Conservation (phyloP, 2,329 filamentous ascomycete genomes). For the Remersonia thermophila region DNA sequence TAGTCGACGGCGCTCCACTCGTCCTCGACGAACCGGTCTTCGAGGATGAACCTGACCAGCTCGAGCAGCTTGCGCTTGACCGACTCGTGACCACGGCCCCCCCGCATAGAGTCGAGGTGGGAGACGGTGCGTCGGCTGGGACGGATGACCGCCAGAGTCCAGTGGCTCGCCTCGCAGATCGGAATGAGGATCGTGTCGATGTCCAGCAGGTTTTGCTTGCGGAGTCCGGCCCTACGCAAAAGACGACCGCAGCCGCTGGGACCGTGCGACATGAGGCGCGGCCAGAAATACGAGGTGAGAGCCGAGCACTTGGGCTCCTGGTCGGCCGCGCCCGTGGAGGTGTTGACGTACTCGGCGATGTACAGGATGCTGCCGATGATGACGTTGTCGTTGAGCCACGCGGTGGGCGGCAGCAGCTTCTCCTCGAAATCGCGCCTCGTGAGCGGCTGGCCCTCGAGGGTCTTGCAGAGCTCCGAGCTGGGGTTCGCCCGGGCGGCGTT, state of each 20-base stretch:
- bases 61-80: conserved; percentile 32
- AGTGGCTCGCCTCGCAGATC: conserved; percentile 52
- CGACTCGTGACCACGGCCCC: conserved; percentile 23
- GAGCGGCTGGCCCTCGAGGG: conserved; percentile 39
- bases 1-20: conserved; percentile 49
- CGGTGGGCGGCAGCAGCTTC: conserved; percentile 42
- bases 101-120: conserved; percentile 54
- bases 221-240: conserved; percentile 44
- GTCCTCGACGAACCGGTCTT: conserved; percentile 36
- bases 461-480: conserved; percentile 29
- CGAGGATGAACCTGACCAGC: conserved; percentile 48
- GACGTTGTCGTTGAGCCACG: conserved; percentile 68
- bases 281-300: conserved; percentile 56
- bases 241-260: conserved; percentile 38
- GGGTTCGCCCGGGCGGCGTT: conserved; percentile 24
- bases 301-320: conserved; percentile 48
- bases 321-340: conserved; percentile 38
- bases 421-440: conserved; percentile 44
- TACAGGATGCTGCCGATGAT: conserved; percentile 55
- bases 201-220: conserved; percentile 48
- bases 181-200: conserved; percentile 59
- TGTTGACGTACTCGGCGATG: conserved; percentile 47
- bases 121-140: conserved; percentile 48
- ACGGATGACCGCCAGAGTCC: conserved; percentile 58
- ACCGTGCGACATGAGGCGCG: conserved; percentile 36